Percentiles rank a stretch among this genome's conserved stretches.
Evolutionary conservation across 2,329 filamentous ascomycete genomes (phyloP).

Genomic region (Polytolypa hystricis): DNA sequence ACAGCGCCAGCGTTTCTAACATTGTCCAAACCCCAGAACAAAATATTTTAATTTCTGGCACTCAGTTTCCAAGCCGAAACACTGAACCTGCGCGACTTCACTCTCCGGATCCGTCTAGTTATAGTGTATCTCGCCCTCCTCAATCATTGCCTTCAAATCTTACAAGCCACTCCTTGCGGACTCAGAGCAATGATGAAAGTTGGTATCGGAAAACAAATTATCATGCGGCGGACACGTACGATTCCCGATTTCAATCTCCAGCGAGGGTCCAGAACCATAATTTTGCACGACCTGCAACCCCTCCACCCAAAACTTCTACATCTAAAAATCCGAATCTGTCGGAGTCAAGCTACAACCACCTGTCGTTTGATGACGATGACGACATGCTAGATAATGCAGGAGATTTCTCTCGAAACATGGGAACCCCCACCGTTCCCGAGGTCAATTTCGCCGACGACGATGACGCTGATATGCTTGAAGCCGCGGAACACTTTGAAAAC

Average conservation of each 20-base stretch:
- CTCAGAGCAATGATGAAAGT: no score
- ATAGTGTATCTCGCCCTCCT: not conserved
- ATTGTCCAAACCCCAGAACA: constrained; percentile 4
- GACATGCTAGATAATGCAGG: constrained; percentile 16
- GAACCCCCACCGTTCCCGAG: constrained; percentile 19
- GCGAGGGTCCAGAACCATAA: not conserved
- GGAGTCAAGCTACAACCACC: constrained; percentile 1
- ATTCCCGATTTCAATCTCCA: no score
- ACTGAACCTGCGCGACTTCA: constrained; percentile 2
- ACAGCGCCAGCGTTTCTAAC: not conserved
- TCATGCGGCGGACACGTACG: no score
- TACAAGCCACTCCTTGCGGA: no score
- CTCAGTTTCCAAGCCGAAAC: constrained; percentile 6
- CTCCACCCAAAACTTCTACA: not conserved
- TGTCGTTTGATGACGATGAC: constrained; percentile 15
- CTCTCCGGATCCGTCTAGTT: not conserved
- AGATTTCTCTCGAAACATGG: constrained; percentile 33
- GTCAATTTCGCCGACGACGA: constrained; percentile 31
- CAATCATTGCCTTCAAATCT: constrained; percentile 1
- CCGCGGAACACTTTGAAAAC: constrained; percentile 27
- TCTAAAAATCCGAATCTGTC: no score
- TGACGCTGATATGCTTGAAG: constrained; percentile 37
- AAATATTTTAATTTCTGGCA: constrained; percentile 11
- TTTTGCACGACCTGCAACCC: constrained; percentile 1
- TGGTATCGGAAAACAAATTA: no score